Base-by-base conservation (phyloP, 2,329 filamentous ascomycete species). In the Apiospora kogelbergensis region DNA sequence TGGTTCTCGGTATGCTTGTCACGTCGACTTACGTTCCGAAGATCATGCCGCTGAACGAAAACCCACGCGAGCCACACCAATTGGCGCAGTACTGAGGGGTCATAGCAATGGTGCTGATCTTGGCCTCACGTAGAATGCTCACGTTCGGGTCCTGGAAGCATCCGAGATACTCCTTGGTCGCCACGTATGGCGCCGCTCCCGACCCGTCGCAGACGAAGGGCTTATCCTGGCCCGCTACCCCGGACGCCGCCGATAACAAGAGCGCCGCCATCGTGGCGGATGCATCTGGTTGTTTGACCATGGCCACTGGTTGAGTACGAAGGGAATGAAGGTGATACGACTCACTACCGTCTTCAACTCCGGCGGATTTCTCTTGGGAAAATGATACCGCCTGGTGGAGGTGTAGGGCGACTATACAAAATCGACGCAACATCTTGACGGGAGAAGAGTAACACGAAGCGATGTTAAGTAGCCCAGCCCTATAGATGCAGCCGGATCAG, bases 71-170 rank as follows among this genome's bases (percentile, higher is more conserved):
- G 2, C 65, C 65, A 33, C 65, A 66, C 65, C 65, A 66, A 46
- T 66, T 66, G 65, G 65, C 44, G n/a, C 65, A 66, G n/a, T 66
- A 66, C 20, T 66, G 65, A 17, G 65, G 65, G 9, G 65, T 66
- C 65, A 66, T 66, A 44, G 65, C 65, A 13, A 66, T 66, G 65
- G 65, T 66, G 33, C 65, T 66, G 26, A 66, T 44, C 44, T 66
- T 66, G 44, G 65, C 65, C 9, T 66, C 65, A 3, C 42, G 17
- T 9, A 66, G 33, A 11, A 66, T 66, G 65, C 44, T 53, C 26
- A 66, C 65, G 44, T 46, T 48, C 17, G 42, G 65, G 30, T 66
- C 65, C 20, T 10, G 44, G 30, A 46, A 66, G 65, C 65, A 66
- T 3, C 65, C 65, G 3, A 46, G n/a, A 9, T 66, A 66, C 44